Conservation (phyloP, 129 eudicot species). For the Arctium lappa region DNA sequence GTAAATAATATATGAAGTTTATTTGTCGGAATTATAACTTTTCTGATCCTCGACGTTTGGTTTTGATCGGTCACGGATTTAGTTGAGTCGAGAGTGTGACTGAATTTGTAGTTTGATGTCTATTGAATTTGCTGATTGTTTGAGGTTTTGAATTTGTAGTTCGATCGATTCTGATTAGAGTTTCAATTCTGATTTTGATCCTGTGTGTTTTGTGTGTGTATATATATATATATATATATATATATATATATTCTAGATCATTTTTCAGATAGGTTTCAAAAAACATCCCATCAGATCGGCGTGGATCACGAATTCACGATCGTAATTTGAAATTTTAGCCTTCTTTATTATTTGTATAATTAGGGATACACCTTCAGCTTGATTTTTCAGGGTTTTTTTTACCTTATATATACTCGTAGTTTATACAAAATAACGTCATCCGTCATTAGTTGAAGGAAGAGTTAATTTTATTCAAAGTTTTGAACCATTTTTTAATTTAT, state of each 20-base stretch:
- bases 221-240: neutral
- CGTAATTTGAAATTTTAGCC: neutral
- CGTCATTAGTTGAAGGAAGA: neutral
- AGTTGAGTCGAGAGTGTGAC: neutral
- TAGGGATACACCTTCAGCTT: constrained; percentile 7
- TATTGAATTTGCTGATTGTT: neutral
- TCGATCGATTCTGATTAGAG: neutral
- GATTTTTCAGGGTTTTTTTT: neutral
- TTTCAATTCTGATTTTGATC: neutral
- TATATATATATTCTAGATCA: neutral
- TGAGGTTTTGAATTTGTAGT: neutral
- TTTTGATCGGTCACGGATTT: neutral
- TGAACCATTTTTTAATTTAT: no score
- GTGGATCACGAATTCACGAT: neutral
- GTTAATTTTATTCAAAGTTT: neutral
- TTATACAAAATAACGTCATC: constrained; percentile 10
- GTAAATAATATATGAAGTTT: neutral
- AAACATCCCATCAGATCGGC: neutral
- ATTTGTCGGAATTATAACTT: neutral
- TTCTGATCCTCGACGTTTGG: neutral
- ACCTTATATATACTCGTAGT: neutral
- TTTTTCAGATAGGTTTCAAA: neutral
- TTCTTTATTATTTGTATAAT: neutral
- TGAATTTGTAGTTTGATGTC: neutral
- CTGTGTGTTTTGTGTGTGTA: neutral